Percentiles rank a stretch among this genome's conserved stretches.
phyloP scores from a whole-genome alignment of 345 rosid species.

The Eucalyptus erythrocorys region DNA sequence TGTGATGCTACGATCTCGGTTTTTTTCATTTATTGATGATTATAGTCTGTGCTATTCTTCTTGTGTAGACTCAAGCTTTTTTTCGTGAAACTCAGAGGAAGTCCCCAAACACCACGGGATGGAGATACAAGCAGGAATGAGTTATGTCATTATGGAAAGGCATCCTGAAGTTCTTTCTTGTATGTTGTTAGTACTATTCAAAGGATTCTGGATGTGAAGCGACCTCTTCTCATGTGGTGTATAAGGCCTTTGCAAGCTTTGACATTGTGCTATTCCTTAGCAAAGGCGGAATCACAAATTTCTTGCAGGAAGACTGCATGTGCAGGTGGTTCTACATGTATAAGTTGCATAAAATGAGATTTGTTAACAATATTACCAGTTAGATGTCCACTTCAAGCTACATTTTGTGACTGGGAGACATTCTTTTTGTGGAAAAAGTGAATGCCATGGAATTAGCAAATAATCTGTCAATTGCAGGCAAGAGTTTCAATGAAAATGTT shows the following conservation, averaged over 20 bases:
- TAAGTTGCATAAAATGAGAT: too few relatives aligned
- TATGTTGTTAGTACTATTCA: background rate
- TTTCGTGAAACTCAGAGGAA: background rate
- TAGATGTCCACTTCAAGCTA: background rate
- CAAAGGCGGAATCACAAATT: background rate
- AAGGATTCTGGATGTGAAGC: too few relatives aligned
- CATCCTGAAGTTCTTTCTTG: too few relatives aligned
- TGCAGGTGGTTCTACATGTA: background rate
- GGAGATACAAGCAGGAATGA: background rate
- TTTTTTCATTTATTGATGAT: background rate
- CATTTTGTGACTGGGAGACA: too few relatives aligned
- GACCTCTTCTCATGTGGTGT: too few relatives aligned
- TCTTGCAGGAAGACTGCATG: background rate
- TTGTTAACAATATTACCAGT: too few relatives aligned
- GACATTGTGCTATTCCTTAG: background rate
- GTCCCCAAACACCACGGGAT: background rate
- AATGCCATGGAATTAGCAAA: background rate
- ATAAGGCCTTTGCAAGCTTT: slow-evolving; percentile 18
- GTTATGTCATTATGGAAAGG: background rate
- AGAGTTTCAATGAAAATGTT: background rate
- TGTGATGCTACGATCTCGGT: background rate
- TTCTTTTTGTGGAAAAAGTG: background rate
- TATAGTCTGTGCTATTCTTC: background rate
- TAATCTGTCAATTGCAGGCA: background rate
- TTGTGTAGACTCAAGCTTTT: background rate